Conservation (phyloP, 129 eudicot genomes). For the Ambrosia artemisiifolia region DNA sequence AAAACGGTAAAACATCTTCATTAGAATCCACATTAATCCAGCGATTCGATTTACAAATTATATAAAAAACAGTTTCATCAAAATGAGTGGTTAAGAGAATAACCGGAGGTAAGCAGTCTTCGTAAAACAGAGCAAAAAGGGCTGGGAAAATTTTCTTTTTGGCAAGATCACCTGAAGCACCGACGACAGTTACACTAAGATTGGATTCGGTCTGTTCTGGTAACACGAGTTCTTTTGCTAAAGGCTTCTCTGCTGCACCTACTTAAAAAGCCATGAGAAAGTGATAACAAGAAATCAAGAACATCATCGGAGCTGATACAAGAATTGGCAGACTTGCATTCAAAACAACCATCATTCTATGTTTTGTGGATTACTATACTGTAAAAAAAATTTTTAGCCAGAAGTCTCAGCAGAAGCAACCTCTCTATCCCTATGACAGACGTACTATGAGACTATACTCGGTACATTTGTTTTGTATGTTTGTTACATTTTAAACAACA, state of each 20-base stretch:
- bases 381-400: no score
- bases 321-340: no score
- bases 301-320: constrained; percentile 13
- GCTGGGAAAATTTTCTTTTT: constrained; percentile 92
- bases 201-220: constrained; percentile 39
- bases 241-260: constrained; percentile 54
- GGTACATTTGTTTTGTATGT: no score
- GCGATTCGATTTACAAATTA: not conserved
- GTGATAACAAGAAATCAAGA: constrained; percentile 31
- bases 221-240: constrained; percentile 36
- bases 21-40: not conserved
- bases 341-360: no score
- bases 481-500: no score
- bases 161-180: constrained; percentile 98
- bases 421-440: no score
- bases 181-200: constrained; percentile 75
- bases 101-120: constrained; percentile 85
- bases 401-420: no score
- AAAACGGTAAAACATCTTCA: not conserved
- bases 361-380: no score
- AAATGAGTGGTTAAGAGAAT: not conserved
- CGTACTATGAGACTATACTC: no score
- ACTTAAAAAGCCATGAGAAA: constrained; percentile 25
- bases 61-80: not conserved
- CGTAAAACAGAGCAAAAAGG: constrained; percentile 83